A percentile compares a stretch with the other conserved stretches of the same genome.
Conservation (phyloP, 768 basidiomycete genomes). For the Tulasnella sp. region DNA sequence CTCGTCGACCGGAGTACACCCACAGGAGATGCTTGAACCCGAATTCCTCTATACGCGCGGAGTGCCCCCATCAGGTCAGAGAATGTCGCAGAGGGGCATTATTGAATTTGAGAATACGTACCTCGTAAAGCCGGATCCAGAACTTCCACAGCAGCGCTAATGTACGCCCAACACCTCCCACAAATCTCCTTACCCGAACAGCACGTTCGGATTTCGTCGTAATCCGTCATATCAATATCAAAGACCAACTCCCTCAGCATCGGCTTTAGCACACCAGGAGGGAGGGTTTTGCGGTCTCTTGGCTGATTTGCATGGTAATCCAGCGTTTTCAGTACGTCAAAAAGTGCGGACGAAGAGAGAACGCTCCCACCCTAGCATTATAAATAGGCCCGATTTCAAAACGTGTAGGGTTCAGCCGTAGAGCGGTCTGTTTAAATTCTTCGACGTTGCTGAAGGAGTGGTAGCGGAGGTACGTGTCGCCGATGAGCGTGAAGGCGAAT, state of each 20-base stretch:
- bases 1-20: constrained; percentile 98
- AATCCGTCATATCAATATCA: constrained; percentile 99
- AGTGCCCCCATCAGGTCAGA: not conserved
- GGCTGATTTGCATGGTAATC: constrained; percentile 45
- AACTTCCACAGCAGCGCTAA: constrained; percentile 83
- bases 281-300: constrained; percentile 76
- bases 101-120: too few species aligned
- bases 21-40: constrained; percentile 86
- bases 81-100: too few species aligned
- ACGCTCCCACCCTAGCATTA: constrained; percentile 54
- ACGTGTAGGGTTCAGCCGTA: constrained; percentile 76
- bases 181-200: constrained; percentile 90
- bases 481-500: constrained; percentile 86
- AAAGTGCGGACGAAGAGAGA: not conserved
- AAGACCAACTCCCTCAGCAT: constrained; percentile 88
- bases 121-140: constrained; percentile 67
- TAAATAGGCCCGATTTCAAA: constrained; percentile 98
- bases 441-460: constrained; percentile 80
- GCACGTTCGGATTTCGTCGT: constrained; percentile 90
- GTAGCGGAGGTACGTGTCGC: constrained; percentile 91
- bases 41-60: constrained; percentile 53
- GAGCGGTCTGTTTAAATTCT: constrained; percentile 86
- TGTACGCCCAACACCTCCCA: constrained; percentile 88
- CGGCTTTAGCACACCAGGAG: constrained; percentile 60
- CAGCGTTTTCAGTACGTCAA: not conserved